Base-by-base conservation (phyloP, 208 protist species). In the Trypanosoma scelopori region DNA sequence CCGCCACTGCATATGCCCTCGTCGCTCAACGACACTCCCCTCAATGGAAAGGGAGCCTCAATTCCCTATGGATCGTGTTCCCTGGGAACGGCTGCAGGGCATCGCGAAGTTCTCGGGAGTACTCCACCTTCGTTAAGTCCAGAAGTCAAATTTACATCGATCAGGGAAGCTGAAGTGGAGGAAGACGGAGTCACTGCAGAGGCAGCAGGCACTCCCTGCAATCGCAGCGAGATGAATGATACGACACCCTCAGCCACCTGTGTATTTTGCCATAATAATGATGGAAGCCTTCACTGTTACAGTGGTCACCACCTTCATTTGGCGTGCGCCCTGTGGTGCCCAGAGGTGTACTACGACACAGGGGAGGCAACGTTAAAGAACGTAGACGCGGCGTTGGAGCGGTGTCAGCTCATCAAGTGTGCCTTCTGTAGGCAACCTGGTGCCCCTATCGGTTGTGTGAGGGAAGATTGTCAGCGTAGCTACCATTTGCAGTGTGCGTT, bases 261-360 rank as follows among this genome's bases (percentile, higher is more conserved):
- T 70, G 48, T 57, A 18, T 63, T 70, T 56, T 70, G 65, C 23
- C 43, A 56, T 23, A 39, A 37, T 9, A 5, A 23, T 27, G 45
- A 16, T 49, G 65, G 65, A 20, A 32, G 20, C 25, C 15, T 70
- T 27, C 25, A 55, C 3, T 41, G 16, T 9, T 48, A 70, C 27
- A 20, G 47, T 47, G 65, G 48, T 25, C 22, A 63, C n/a, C 30
- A 70, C 47, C 12, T 81, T 50, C 86, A 92, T 68, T 60, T 74
- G 22, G 60, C 55, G 6, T 93, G 87, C 53, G 87, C 87, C 0
- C 65, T 93, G 15, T 93, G 87, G 87, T 86, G 78, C 43, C 81
- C 86, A 56, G 83, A 90, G 59, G 86, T 93, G 18, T 93, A 74
- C 66, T 85, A 77, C 66, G 71, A 89, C 37, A 47, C n/a, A n/a